Percentiles rank a stretch among this genome's conserved stretches.
Evolutionary conservation across 768 basidiomycete genomes (phyloP).

Genomic region (Boletus vinaceobasis): DNA sequence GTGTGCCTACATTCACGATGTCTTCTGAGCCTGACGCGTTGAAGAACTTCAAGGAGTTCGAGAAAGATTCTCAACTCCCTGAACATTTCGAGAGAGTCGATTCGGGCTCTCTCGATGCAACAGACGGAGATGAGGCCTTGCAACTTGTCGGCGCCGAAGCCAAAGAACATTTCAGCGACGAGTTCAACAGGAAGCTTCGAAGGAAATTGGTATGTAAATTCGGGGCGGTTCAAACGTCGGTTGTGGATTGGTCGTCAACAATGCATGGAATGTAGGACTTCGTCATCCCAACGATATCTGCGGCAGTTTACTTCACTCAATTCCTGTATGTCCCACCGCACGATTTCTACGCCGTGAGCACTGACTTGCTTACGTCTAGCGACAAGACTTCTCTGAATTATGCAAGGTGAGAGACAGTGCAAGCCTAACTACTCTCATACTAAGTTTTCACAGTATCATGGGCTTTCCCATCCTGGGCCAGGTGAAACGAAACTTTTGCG

Average conservation of each 20-base stretch:
- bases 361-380: slow-evolving; percentile 30
- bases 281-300: slow-evolving; percentile 53
- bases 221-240: neutral
- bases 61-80: slow-evolving; percentile 12
- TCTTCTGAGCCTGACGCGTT: slow-evolving; percentile 10
- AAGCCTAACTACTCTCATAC: neutral
- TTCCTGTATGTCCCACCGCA: slow-evolving; percentile 45
- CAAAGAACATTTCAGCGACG: slow-evolving; percentile 52
- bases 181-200: slow-evolving; percentile 54
- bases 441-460: slow-evolving; percentile 47
- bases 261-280: slow-evolving; percentile 36
- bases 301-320: slow-evolving; percentile 67
- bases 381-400: slow-evolving; percentile 72
- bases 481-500: slow-evolving; percentile 30
- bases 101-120: slow-evolving; percentile 32
- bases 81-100: slow-evolving; percentile 31
- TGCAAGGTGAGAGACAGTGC: slow-evolving; percentile 44
- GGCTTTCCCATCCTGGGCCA: slow-evolving; percentile 62
- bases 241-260: neutral
- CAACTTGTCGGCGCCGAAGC: slow-evolving; percentile 54
- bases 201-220: slow-evolving; percentile 50
- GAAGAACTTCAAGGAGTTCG: slow-evolving; percentile 10
- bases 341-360: neutral
- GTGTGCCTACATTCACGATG: slow-evolving; percentile 11
- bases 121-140: slow-evolving; percentile 58